These are phyloP conservation scores for Neoboletus brunneissimus DNA, from an alignment of 768 basidiomycete species.

Conservation along the genomic window DNA sequence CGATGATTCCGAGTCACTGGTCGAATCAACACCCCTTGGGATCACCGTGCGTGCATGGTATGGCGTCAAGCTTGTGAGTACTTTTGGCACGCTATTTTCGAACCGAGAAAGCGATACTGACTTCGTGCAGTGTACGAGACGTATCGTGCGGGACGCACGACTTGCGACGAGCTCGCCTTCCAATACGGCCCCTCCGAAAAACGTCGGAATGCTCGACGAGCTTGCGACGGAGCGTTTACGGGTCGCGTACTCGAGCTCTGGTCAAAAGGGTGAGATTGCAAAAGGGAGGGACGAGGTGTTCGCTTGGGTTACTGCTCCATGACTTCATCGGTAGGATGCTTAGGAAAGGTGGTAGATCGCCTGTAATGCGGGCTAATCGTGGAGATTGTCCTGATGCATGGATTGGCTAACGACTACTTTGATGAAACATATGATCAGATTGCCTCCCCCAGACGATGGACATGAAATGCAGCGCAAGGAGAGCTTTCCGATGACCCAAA, in stretches of 20 bases:
- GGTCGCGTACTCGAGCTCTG: slow-evolving; percentile 54
- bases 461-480: background rate
- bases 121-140: slow-evolving; percentile 53
- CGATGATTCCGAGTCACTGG: slow-evolving; percentile 47
- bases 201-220: slow-evolving; percentile 59
- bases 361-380: background rate
- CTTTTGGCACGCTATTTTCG: background rate
- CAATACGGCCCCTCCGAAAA: slow-evolving; percentile 53
- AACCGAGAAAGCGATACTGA: slow-evolving; percentile 2
- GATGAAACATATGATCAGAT: background rate
- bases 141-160: slow-evolving; percentile 43
- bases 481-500: background rate
- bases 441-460: background rate
- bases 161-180: slow-evolving; percentile 49
- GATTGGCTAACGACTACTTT: background rate
- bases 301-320: slow-evolving; percentile 39
- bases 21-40: slow-evolving; percentile 49
- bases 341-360: background rate
- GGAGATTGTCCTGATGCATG: background rate
- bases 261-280: slow-evolving; percentile 35
- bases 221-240: slow-evolving; percentile 70
- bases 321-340: slow-evolving; percentile 1
- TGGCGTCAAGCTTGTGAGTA: slow-evolving; percentile 74
- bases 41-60: slow-evolving; percentile 75
- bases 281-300: slow-evolving; percentile 44